phyloP scores from a whole-genome alignment of 176 grass and related monocot species.

The Metroxylon sagu region DNA sequence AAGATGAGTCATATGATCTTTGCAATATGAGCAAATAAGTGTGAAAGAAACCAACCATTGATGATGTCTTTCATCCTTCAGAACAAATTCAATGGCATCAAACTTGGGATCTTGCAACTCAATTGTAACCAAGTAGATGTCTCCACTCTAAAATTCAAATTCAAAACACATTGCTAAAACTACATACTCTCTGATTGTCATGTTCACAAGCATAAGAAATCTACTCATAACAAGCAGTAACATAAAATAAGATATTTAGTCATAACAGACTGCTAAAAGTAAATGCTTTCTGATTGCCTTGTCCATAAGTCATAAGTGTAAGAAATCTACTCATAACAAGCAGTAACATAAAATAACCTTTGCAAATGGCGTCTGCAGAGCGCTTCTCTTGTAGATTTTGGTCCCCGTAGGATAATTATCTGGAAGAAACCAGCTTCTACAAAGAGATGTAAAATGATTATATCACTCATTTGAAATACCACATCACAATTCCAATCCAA shows the following conservation, averaged over 20 bases:
- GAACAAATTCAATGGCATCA: slow-evolving; percentile 9
- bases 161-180: neutral
- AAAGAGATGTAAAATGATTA: neutral
- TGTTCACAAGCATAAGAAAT: neutral
- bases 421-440: slow-evolving; percentile 4
- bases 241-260: neutral
- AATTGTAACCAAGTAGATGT: slow-evolving; percentile 5
- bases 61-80: slow-evolving; percentile 10
- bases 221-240: neutral
- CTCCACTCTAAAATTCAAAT: neutral
- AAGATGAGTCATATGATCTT: neutral
- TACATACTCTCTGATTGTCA: neutral
- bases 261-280: no score
- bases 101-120: slow-evolving; percentile 4
- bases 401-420: slow-evolving; percentile 1
- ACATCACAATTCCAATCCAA: neutral
- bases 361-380: slow-evolving; percentile 10
- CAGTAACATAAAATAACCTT: slow-evolving; percentile 2
- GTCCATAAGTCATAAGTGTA: no score
- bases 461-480: neutral
- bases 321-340: neutral
- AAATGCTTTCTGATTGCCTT: no score
- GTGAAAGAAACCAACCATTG: neutral
- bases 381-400: slow-evolving; percentile 7
- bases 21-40: neutral